Evolutionary conservation across 73 alveolate genomes (phyloP).

Genomic region (Uronychia setigera): DNA sequence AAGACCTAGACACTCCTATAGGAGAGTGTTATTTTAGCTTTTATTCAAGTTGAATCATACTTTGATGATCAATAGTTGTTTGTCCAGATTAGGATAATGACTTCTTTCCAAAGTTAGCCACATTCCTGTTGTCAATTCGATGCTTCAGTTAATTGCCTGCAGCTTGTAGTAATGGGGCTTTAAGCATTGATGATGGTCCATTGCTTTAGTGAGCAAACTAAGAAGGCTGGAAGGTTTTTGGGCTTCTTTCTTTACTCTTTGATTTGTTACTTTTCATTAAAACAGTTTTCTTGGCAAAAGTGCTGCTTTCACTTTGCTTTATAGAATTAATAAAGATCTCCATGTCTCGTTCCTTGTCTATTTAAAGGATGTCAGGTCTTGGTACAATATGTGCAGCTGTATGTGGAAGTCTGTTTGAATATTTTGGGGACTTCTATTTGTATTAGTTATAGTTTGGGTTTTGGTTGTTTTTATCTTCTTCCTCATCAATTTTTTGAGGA

Average conservation of each 20-base stretch:
- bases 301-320: too few relatives aligned
- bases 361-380: too few relatives aligned
- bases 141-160: background rate
- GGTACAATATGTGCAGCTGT: too few relatives aligned
- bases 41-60: background rate
- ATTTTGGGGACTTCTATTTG: too few relatives aligned
- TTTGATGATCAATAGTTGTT: background rate
- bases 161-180: background rate
- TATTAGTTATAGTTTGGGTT: too few relatives aligned
- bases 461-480: too few relatives aligned
- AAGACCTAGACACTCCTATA: too few relatives aligned
- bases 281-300: background rate
- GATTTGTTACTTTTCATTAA: background rate
- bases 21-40: background rate
- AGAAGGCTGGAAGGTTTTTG: background rate
- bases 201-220: background rate
- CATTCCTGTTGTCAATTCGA: background rate
- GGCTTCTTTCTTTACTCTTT: background rate
- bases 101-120: background rate
- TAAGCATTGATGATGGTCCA: background rate
- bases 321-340: too few relatives aligned
- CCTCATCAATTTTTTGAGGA: too few relatives aligned
- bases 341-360: too few relatives aligned
- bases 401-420: too few relatives aligned
- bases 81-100: background rate